These are phyloP conservation scores for Thecaphora thlaspeos DNA, from an alignment of 1,284 basidiomycete species.

Conservation along the genomic window DNA sequence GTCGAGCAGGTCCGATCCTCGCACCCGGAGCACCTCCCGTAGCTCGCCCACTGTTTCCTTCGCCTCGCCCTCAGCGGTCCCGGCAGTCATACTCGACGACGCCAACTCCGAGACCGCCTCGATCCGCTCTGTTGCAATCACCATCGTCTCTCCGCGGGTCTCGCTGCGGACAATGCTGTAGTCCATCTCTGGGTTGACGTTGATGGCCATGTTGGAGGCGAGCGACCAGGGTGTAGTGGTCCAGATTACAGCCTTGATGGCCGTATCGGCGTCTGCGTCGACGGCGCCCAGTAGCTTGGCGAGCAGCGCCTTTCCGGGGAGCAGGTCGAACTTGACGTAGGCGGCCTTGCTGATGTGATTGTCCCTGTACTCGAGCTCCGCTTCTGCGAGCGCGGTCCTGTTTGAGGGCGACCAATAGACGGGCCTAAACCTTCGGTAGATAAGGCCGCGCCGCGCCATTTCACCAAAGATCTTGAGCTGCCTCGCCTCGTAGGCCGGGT, in stretches of 20 bases:
- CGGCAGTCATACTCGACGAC: background rate
- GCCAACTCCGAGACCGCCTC: conserved; percentile 3
- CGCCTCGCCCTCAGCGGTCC: background rate
- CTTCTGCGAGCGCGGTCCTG: conserved; percentile 88
- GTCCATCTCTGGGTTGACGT: conserved; percentile 71
- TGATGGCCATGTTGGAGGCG: conserved; percentile 92
- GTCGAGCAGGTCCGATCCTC: conserved; percentile 63
- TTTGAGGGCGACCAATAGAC: conserved; percentile 96
- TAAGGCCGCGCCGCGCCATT: conserved; percentile 77
- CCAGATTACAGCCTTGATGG: conserved; percentile 79
- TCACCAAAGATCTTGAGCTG: conserved; percentile 82
- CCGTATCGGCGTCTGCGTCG: conserved; percentile 47
- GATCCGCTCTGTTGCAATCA: background rate
- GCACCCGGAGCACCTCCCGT: conserved; percentile 19
- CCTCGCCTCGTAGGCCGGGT: conserved; percentile 80
- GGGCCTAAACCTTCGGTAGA: conserved; percentile 82
- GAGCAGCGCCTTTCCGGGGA: conserved; percentile 8
- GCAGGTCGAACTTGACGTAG: conserved; percentile 73
- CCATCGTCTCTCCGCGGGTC: background rate
- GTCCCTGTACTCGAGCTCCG: conserved; percentile 87
- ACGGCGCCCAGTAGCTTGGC: conserved; percentile 7
- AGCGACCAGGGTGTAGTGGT: conserved; percentile 98
- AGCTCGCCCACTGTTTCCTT: background rate
- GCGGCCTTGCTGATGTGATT: conserved; percentile 83
- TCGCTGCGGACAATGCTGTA: conserved; percentile 67